Base-by-base conservation (phyloP, 2,329 filamentous ascomycete genomes). In the Xenosphaeropsis pyriputrescens region DNA sequence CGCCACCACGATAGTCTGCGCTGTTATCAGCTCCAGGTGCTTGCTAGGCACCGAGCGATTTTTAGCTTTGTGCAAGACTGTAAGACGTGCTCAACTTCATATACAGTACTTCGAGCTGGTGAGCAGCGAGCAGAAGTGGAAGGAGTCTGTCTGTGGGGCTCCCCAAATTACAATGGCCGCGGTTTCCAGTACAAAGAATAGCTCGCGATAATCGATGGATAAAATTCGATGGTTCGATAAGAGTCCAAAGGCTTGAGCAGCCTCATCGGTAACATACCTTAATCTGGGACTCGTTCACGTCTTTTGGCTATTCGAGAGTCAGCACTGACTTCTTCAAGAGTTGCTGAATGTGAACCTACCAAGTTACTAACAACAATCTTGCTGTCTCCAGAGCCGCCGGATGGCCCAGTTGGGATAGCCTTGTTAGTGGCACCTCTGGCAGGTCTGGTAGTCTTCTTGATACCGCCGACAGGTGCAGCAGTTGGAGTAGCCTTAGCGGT, bases 231-330 rank as follows among this genome's bases (percentile, higher is more conserved):
- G 41, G 70, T 75, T 76, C 75, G 70, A 72, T 68, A 65, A 71
- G 78, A 81, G 71, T 76, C 76, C 73, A 70, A 70, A 70, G 75
- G 68, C 63, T 57, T 62, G 59, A 65, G 62, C 57, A 65, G 74
- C 78, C 79, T 79, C 70, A 81, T 75, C 70, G 78, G 86, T 82
- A 86, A 98, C 91, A 93, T 98, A 98, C 91, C 91, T 98, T 96
- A 70, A 98, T 93, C 79, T 93, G 85, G 68, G 68, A 69, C 74
- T 96, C 89, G 66, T 78, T 85, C 63, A 98, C 86, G 77, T 98
- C 91, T 69, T 80, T 79, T 61, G 91, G 91, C 85, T 96, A 50
- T 34, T 26, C 22, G 22, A 26, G 12, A 26, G 22, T 26, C 22
- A 26, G 22, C 12, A 11, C 12, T 26, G 4, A 9, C 12, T 26